Evolutionary conservation across 768 basidiomycete species (phyloP).

Genomic region (Leucogyrophana mollusca): DNA sequence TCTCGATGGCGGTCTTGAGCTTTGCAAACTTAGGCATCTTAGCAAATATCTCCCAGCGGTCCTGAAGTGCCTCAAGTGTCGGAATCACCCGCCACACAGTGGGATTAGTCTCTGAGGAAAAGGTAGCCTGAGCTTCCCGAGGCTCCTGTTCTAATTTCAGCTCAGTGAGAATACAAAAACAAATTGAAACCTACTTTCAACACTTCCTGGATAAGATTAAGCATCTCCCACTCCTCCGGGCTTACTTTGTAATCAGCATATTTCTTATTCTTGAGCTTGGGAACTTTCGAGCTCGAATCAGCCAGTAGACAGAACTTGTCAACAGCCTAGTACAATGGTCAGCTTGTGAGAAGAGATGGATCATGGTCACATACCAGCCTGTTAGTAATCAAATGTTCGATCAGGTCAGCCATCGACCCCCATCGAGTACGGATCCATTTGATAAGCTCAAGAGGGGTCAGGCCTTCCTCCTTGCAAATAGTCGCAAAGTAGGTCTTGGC

Average conservation of each 20-base stretch:
- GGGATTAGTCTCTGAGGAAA: constrained; percentile 9
- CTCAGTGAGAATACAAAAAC: constrained; percentile 3
- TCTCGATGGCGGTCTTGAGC: constrained; percentile 5
- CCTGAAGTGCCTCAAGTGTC: constrained; percentile 14
- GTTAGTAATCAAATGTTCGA: constrained; percentile 3
- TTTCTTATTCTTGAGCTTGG: constrained; percentile 22
- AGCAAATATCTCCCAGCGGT: constrained; percentile 14
- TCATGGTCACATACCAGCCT: too few relatives aligned
- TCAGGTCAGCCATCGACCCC: constrained; percentile 22
- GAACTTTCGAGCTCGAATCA: constrained; percentile 21
- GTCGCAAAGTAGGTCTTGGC: constrained; percentile 21
- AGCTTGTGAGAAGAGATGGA: too few relatives aligned
- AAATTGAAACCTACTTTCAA: constrained; percentile 15
- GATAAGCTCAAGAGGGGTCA: constrained; percentile 23
- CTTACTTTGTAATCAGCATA: constrained; percentile 22
- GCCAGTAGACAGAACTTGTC: constrained; percentile 18
- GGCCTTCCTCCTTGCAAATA: constrained; percentile 2
- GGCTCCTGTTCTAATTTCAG: constrained; percentile 11
- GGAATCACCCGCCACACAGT: constrained; percentile 17
- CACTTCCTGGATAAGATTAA: constrained; percentile 22
- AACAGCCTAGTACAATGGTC: constrained; percentile 1
- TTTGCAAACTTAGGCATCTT: constrained; percentile 7
- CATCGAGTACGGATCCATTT: constrained; percentile 28
- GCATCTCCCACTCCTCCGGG: constrained; percentile 19
- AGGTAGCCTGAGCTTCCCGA: constrained; percentile 13